A percentile compares a stretch with the other conserved stretches of the same genome.
Conservation (phyloP, 2,329 filamentous ascomycete genomes). For the Scedosporium boydii region DNA sequence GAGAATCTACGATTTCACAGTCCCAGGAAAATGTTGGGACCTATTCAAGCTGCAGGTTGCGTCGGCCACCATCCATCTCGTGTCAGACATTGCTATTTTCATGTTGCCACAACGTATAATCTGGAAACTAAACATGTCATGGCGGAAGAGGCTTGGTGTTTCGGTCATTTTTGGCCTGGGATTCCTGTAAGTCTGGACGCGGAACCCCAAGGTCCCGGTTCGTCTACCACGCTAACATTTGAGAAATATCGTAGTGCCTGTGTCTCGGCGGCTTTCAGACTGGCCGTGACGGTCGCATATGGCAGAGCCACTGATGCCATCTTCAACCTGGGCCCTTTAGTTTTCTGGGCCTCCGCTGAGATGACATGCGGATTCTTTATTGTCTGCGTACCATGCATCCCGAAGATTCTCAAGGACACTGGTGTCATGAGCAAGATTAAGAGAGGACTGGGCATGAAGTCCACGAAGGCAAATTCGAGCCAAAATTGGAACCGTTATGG, state of each 20-base stretch:
- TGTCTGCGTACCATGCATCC: slow-evolving; percentile 25
- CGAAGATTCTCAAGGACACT: slow-evolving; percentile 22
- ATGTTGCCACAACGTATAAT: slow-evolving; percentile 20
- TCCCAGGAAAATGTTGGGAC: slow-evolving; percentile 21
- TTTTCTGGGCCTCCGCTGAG: slow-evolving; percentile 34
- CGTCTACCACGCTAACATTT: slow-evolving; percentile 16
- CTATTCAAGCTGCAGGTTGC: slow-evolving; percentile 17
- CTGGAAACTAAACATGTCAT: slow-evolving; percentile 20
- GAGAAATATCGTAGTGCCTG: slow-evolving; percentile 23
- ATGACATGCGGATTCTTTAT: slow-evolving; percentile 36
- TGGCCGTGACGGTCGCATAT: slow-evolving; percentile 22
- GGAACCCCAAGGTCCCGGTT: slow-evolving; percentile 1
- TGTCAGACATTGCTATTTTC: slow-evolving; percentile 18
- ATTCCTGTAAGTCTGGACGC: slow-evolving; percentile 15
- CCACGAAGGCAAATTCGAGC: background rate
- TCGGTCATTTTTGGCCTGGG: slow-evolving; percentile 21
- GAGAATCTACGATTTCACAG: slow-evolving; percentile 22
- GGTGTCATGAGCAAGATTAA: slow-evolving; percentile 13
- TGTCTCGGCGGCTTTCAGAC: slow-evolving; percentile 27
- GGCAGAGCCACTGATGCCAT: slow-evolving; percentile 20
- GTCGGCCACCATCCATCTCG: slow-evolving; percentile 21
- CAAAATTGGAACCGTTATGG: no score
- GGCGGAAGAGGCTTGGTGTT: slow-evolving; percentile 20
- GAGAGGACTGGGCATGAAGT: slow-evolving; percentile 11
- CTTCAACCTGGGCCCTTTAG: slow-evolving; percentile 26